Base-by-base conservation (phyloP, 2,329 filamentous ascomycete species). In the Grosmannia serpens region DNA sequence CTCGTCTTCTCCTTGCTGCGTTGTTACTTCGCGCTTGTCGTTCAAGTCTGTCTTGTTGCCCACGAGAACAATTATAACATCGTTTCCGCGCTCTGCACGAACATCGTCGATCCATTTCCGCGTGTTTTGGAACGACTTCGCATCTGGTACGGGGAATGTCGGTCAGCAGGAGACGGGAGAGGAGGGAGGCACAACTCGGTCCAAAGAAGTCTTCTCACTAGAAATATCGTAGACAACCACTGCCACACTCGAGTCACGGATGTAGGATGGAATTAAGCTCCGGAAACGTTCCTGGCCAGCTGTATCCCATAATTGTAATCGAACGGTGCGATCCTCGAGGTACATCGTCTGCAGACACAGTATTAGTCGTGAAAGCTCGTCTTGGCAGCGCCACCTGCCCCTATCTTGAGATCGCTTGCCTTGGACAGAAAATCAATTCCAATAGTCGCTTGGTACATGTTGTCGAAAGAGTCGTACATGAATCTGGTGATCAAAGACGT, bases 381-480 rank as follows among this genome's bases (percentile, higher is more conserved):
- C 38, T 24, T 11, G 29, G 20, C 27, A 11, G 10, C 10, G 24
- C 7, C 41, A 3, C 41, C 20, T 56, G 22, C 38, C 3, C 26
- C 26, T 3, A 26, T 9, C 7, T 31, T 6, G 11, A 22, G 26
- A 7, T 11, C 7, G 56, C 66, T 71, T 79, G 89, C 90, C 87
- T 99, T 99, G 69, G 91, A 96, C 65, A 99, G 84, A 71, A 99
- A 99, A 76, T 99, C 94, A 77, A 99, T 99, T 70, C 94, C 94
- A 70, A 99, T 97, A 46, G 94, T 99, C 59, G 94, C 94, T 76
- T 99, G 94, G 77, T 99, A 99, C 81, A 92, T 97, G 77, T 95
- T 96, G 80, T 99, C 94, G 79, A 99, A 99, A 53, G 94, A 97
- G 75, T 99, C 94, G 81, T 99, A 99, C 94, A 99, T 99, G 80